Base-by-base conservation (phyloP, 768 basidiomycete species). In the Lentinula edodes region DNA sequence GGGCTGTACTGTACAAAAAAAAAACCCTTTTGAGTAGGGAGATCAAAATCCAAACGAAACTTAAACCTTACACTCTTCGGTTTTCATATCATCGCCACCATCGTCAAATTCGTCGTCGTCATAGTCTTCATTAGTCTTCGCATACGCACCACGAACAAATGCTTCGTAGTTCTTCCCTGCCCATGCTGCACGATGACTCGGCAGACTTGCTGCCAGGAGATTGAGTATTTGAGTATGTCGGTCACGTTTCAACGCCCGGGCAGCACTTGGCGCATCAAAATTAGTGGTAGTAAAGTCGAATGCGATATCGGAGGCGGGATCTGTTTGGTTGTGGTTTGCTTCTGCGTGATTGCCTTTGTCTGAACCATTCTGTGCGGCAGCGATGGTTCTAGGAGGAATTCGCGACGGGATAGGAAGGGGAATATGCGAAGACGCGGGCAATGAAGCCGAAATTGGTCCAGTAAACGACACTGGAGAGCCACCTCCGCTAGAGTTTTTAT, bases 121-220 rank as follows among this genome's bases (percentile, higher is more conserved):
- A 28, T 28, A 28, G 28, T 28, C 3, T 28, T 28, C 28, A 28
- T 28, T 28, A 28, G 28, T 28, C 28, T 72, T 16, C 16, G 18
- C 39, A 51, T 39, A 34, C 18, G 45, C 32, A 38, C 59, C 52
- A 51, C 53, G 46, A 39, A 78, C 70, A 65, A 83, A 82, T 38
- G 76, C 62, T 42, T 76, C 71, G 82, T 82, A 83, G 65, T 75
- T 76, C 67, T 73, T 79, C 82, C 83, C 83, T 15, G 78, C 79
- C 83, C 83, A 84, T 10, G 78, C 80, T 23, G 69, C 76, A 60
- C 83, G 73, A 66, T 83, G 82, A 62, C 82, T 84, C 3, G 82
- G 83, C 38, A 74, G 77, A 67, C 74, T 72, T 38, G 81, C 82
- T 6, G 79, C 82, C n/a, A 83, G 80, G 18, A 83, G 67, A 51